A percentile compares a stretch with the other conserved stretches of the same genome.
Evolutionary conservation across 2,329 filamentous ascomycete species (phyloP).

Genomic region (Trichoderma sp.): DNA sequence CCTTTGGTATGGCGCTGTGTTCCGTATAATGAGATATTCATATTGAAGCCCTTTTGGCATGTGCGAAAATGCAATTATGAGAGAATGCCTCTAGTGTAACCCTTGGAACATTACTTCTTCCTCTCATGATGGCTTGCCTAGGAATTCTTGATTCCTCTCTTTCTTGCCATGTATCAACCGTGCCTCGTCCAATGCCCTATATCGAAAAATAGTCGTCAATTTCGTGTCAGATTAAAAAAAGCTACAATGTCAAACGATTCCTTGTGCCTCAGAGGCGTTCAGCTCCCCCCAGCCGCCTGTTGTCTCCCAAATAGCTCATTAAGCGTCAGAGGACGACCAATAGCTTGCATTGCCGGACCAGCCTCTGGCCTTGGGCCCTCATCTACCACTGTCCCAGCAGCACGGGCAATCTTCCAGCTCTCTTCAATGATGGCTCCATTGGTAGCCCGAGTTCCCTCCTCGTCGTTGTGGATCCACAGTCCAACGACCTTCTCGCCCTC

Average conservation of each 20-base stretch:
- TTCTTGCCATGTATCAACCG: not conserved
- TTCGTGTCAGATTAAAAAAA: not conserved
- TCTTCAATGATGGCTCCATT: conserved; percentile 47
- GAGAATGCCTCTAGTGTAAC: not conserved
- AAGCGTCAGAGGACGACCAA: conserved; percentile 48
- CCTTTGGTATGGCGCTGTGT: not conserved
- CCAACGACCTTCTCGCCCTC: conserved; percentile 49
- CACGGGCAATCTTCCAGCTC: conserved; percentile 44
- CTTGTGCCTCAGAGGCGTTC: not conserved
- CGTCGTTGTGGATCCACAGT: conserved; percentile 57
- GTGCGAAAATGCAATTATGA: not conserved
- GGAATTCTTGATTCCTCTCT: no score
- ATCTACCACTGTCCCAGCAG: conserved; percentile 34
- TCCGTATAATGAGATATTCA: conserved; percentile 1
- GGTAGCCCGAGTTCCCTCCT: conserved; percentile 46
- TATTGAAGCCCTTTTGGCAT: not conserved
- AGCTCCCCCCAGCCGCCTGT: conserved; percentile 27
- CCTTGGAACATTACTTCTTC: not conserved
- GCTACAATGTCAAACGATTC: not conserved
- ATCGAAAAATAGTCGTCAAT: not conserved
- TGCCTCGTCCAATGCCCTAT: not conserved
- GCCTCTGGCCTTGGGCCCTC: conserved; percentile 40
- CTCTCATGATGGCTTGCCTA: not conserved
- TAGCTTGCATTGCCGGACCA: conserved; percentile 47
- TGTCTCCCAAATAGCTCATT: conserved; percentile 48